A percentile compares a stretch with the other conserved stretches of the same genome.
phyloP scores from a whole-genome alignment of 2,329 filamentous ascomycete species.

The Pseudocercospora macadamiae region DNA sequence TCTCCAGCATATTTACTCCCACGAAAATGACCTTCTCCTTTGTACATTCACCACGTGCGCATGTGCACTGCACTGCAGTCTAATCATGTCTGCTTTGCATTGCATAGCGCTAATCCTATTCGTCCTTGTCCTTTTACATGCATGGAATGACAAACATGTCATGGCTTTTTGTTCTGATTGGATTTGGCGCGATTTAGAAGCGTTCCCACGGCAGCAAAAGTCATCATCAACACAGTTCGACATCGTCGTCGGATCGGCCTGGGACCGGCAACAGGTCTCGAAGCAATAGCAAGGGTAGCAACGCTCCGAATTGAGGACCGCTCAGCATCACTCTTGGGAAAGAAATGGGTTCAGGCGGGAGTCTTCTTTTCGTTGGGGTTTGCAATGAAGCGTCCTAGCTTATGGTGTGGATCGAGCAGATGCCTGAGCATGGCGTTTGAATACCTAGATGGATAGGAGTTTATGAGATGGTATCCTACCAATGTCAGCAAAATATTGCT shows the following conservation, averaged over 20 bases:
- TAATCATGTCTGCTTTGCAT: slow-evolving; percentile 6
- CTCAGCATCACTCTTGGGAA: slow-evolving; percentile 6
- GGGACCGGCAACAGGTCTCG: slow-evolving; percentile 24
- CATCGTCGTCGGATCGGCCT: slow-evolving; percentile 13
- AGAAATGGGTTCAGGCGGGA: slow-evolving; percentile 10
- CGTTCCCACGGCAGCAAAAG: slow-evolving; percentile 29
- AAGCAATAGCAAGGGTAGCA: slow-evolving; percentile 25
- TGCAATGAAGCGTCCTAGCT: slow-evolving; percentile 15
- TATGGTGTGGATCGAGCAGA: slow-evolving; percentile 4
- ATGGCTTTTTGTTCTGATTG: slow-evolving; percentile 29
- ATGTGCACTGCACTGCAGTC: not conserved
- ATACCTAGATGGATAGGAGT: slow-evolving; percentile 29
- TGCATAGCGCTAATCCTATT: slow-evolving; percentile 19
- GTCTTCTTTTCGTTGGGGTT: slow-evolving; percentile 6
- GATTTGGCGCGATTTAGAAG: slow-evolving; percentile 28
- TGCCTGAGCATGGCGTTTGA: slow-evolving; percentile 27
- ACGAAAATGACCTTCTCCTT: slow-evolving; percentile 21
- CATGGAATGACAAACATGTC: slow-evolving; percentile 19
- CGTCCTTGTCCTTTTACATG: slow-evolving; percentile 10
- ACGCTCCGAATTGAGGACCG: slow-evolving; percentile 19
- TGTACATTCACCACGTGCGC: slow-evolving; percentile 15
- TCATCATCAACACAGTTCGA: slow-evolving; percentile 20
- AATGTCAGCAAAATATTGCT: slow-evolving; percentile 12
- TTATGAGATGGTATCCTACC: slow-evolving; percentile 25
- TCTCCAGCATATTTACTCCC: slow-evolving; percentile 24